Evolutionary conservation across 1,284 basidiomycete species (phyloP), one percentile per base, ranked within the genome.

Genomic region (Ganoderma multipileum): DNA sequence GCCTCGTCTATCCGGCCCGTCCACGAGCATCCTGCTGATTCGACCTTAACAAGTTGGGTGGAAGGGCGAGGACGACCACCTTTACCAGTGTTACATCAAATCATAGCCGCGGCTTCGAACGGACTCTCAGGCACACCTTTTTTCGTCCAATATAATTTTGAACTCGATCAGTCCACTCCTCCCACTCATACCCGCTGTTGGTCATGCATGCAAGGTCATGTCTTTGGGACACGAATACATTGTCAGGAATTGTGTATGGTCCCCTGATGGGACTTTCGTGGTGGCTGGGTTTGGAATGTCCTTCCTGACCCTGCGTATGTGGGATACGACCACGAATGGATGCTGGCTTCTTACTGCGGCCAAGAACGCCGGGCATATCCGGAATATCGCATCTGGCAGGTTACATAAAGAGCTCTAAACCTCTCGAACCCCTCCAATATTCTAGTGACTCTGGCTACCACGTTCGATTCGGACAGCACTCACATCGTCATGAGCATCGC

Each of bases 21-120:
- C 26, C 14, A 4, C 30, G 16, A 18, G 3, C n/a, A 23, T 23
- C 20, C n/a, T 9, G 44, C 9, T 47, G 26, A 47, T 41, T 44
- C 9, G 38, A 52, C 57, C 16, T 26, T 14, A 44, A 8, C 61
- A 78, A 78, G 77, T 77, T 30, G 76, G 76, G 41, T 76, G 71
- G 72, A 72, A 74, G 55, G 77, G 75, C 42, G 28, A 64, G 36
- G 30, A 33, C 39, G 73, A 75, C 50, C 57, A 65, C 7, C 69
- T 71, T 2, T 77, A 75, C 68, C 71, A 73, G 18, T 77, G 76
- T 60, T 71, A 76, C 62, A 59, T 76, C 57, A 63, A 72, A 44
- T n/a, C 71, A 5, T 71, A 63, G 50, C 38, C 6, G 18, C 52
- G 2, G 44, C 30, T 39, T 60, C 33, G 50, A 16, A 3, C 38